Conservation (phyloP, 768 basidiomycete species). For the Mycena amicta region DNA sequence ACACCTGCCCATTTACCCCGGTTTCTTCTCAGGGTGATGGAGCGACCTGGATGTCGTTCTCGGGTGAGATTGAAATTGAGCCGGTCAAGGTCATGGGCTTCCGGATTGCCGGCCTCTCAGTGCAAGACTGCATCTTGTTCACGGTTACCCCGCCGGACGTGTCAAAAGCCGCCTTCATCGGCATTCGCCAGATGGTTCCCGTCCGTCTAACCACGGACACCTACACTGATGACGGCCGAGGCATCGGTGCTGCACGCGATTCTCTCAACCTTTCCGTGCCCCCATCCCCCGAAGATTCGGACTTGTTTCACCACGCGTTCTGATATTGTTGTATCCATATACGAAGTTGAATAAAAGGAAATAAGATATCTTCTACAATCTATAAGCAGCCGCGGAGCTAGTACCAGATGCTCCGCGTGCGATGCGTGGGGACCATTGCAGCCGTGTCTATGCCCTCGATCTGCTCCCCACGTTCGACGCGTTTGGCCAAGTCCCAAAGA, state of each 20-base stretch:
- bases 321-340: neutral
- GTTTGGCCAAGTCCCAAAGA: constrained; percentile 86
- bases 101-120: constrained; percentile 61
- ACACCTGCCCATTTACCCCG: neutral
- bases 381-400: constrained; percentile 33
- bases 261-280: neutral
- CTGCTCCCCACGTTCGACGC: constrained; percentile 63
- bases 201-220: constrained; percentile 66
- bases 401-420: constrained; percentile 87
- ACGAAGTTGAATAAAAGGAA: neutral
- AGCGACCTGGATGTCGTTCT: constrained; percentile 60
- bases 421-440: constrained; percentile 69
- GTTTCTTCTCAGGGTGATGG: constrained; percentile 55
- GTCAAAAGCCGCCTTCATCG: constrained; percentile 54
- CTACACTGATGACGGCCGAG: constrained; percentile 47
- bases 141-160: constrained; percentile 61
- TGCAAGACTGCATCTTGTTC: constrained; percentile 69
- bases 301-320: neutral
- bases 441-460: constrained; percentile 60
- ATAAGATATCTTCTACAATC: no score
- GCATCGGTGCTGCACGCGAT: constrained; percentile 25
- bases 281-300: neutral
- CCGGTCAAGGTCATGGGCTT: constrained; percentile 62
- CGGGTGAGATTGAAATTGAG: constrained; percentile 61
- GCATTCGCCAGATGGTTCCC: constrained; percentile 64